Evolutionary conservation across 2,329 filamentous ascomycete genomes (phyloP).

Genomic region (Ceratocystiopsis minuta): DNA sequence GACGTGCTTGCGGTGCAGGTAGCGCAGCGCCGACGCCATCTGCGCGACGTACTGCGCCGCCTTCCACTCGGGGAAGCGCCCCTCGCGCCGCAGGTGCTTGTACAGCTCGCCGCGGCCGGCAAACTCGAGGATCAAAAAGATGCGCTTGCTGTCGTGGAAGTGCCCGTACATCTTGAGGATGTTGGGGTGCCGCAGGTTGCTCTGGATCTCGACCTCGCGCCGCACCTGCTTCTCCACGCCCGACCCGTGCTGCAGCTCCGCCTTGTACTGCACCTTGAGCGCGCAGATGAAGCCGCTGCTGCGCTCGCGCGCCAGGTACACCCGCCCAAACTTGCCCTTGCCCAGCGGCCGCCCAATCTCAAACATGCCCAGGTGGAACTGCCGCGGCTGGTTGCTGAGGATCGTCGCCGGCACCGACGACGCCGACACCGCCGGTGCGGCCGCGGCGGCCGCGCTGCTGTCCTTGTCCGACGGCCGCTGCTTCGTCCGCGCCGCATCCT

Average conservation of each 20-base stretch:
- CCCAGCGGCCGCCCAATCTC: slow-evolving; percentile 76
- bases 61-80: slow-evolving; percentile 69
- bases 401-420: slow-evolving; percentile 29
- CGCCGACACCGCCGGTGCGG: slow-evolving; percentile 17
- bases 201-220: slow-evolving; percentile 79
- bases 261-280: slow-evolving; percentile 74
- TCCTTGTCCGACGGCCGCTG: no score
- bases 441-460: not conserved
- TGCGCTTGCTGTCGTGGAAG: slow-evolving; percentile 76
- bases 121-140: slow-evolving; percentile 77
- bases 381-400: slow-evolving; percentile 24
- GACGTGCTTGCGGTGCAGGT: slow-evolving; percentile 90
- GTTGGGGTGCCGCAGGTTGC: slow-evolving; percentile 71
- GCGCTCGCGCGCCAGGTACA: slow-evolving; percentile 69
- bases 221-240: slow-evolving; percentile 71
- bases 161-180: slow-evolving; percentile 71
- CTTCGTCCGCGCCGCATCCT: not conserved
- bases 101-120: slow-evolving; percentile 75
- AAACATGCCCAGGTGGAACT: slow-evolving; percentile 86
- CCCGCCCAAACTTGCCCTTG: slow-evolving; percentile 75
- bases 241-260: slow-evolving; percentile 58
- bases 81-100: slow-evolving; percentile 65
- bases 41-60: slow-evolving; percentile 76
- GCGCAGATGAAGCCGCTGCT: slow-evolving; percentile 69
- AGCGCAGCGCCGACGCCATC: slow-evolving; percentile 77